Conservation (phyloP, 257 asterid species). For the Voacanga thouarsii region DNA sequence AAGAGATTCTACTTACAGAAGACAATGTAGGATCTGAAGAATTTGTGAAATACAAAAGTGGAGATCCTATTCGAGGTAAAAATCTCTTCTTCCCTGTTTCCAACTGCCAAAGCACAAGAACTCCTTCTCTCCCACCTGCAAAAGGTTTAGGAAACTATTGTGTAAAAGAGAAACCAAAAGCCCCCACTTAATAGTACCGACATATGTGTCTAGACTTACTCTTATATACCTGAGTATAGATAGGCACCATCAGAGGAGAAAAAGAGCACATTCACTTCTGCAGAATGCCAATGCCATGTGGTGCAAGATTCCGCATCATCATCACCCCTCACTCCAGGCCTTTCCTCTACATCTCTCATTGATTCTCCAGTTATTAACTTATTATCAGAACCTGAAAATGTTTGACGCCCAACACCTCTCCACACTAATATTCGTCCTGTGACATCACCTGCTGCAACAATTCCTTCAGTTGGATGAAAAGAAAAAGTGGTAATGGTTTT, state of each 20-base stretch:
- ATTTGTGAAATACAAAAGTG: slow-evolving; percentile 56
- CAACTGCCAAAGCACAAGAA: slow-evolving; percentile 93
- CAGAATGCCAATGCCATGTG: slow-evolving; percentile 98
- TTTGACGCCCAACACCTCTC: slow-evolving; percentile 73
- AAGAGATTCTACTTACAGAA: slow-evolving; percentile 49
- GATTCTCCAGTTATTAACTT: slow-evolving; percentile 33
- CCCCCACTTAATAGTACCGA: not conserved
- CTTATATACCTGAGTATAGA: slow-evolving; percentile 77
- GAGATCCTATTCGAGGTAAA: slow-evolving; percentile 87
- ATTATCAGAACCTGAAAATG: slow-evolving; percentile 25
- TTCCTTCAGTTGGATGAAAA: slow-evolving; percentile 83
- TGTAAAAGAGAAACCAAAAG: slow-evolving; percentile 3
- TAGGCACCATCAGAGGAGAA: slow-evolving; percentile 94
- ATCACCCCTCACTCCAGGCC: slow-evolving; percentile 70
- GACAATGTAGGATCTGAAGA: slow-evolving; percentile 85
- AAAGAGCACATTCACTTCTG: slow-evolving; percentile 72
- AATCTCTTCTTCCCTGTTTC: slow-evolving; percentile 88
- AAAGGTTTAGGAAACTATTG: slow-evolving; percentile 11
- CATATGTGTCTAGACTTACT: not conserved
- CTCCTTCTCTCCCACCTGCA: slow-evolving; percentile 96
- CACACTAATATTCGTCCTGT: slow-evolving; percentile 91
- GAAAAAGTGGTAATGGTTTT: slow-evolving; percentile 64
- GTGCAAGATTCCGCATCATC: slow-evolving; percentile 92
- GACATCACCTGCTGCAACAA: slow-evolving; percentile 89
- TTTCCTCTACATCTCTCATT: slow-evolving; percentile 48